Conservation (phyloP, 495 filamentous ascomycete genomes). For the Astrocystis sublimbata region DNA sequence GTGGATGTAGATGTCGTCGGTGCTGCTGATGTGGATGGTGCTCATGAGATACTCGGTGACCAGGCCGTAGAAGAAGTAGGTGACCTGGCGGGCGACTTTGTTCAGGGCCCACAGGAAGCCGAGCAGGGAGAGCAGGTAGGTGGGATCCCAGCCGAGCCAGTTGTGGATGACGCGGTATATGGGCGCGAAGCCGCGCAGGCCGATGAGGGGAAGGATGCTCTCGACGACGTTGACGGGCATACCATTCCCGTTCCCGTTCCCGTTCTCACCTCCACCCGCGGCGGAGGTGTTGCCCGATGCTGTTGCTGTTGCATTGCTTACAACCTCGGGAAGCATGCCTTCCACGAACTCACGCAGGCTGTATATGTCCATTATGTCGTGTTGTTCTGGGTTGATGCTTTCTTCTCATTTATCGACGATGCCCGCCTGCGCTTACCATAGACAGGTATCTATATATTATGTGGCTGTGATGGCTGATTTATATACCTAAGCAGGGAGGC, state of each 20-base stretch:
- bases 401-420: too few species aligned
- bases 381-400: too few species aligned
- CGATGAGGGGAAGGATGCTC: slow-evolving; percentile 28
- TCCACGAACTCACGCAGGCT: neutral
- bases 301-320: slow-evolving; percentile 6
- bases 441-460: neutral
- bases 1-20: slow-evolving; percentile 62
- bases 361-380: slow-evolving; percentile 4
- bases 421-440: neutral
- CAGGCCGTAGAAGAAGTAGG: slow-evolving; percentile 24
- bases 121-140: slow-evolving; percentile 34
- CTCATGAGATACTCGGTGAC: slow-evolving; percentile 53
- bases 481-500: too few species aligned
- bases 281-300: slow-evolving; percentile 1
- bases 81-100: slow-evolving; percentile 36
- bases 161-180: slow-evolving; percentile 30
- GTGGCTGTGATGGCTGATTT: too few species aligned
- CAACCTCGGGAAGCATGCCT: slow-evolving; percentile 4
- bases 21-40: slow-evolving; percentile 54
- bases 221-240: slow-evolving; percentile 28
- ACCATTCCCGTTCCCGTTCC: too few species aligned
- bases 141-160: slow-evolving; percentile 42
- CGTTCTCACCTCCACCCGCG: too few species aligned
- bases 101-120: slow-evolving; percentile 43
- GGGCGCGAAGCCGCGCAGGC: slow-evolving; percentile 24